Conservation (phyloP, 345 rosid genomes). For the Ceriops tagal region DNA sequence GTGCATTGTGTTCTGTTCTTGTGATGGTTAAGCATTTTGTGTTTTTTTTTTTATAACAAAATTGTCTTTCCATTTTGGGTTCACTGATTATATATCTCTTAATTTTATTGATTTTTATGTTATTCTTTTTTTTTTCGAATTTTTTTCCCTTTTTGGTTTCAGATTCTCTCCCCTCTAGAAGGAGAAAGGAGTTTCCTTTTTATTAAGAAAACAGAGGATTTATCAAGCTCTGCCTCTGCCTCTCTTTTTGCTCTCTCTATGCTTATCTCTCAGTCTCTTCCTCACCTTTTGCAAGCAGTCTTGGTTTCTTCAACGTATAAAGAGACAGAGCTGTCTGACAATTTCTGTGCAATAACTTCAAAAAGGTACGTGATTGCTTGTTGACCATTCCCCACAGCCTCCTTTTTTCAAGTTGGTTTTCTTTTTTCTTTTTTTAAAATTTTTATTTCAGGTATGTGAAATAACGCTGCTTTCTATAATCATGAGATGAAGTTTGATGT, state of each 20-base stretch:
- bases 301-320: neutral
- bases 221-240: constrained; percentile 18
- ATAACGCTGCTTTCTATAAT: too few species aligned
- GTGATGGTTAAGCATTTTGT: too few species aligned
- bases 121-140: neutral
- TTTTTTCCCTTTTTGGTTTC: neutral
- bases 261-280: neutral
- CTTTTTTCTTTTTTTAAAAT: neutral
- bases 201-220: constrained; percentile 7
- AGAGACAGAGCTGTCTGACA: neutral
- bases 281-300: constrained; percentile 3
- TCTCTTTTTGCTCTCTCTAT: neutral
- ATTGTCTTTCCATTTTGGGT: too few species aligned
- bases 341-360: constrained; percentile 22
- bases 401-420: neutral
- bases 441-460: too few species aligned
- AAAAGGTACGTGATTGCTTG: constrained; percentile 19
- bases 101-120: neutral
- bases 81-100: neutral
- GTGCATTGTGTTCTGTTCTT: neutral
- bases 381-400: neutral
- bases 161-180: neutral
- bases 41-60: too few species aligned
- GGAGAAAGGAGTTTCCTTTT: neutral
- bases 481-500: too few species aligned